Percentiles rank a stretch among this genome's conserved stretches.
Conservation (phyloP, 2,329 filamentous ascomycete species). For the Calonectria pseudoturangicola region DNA sequence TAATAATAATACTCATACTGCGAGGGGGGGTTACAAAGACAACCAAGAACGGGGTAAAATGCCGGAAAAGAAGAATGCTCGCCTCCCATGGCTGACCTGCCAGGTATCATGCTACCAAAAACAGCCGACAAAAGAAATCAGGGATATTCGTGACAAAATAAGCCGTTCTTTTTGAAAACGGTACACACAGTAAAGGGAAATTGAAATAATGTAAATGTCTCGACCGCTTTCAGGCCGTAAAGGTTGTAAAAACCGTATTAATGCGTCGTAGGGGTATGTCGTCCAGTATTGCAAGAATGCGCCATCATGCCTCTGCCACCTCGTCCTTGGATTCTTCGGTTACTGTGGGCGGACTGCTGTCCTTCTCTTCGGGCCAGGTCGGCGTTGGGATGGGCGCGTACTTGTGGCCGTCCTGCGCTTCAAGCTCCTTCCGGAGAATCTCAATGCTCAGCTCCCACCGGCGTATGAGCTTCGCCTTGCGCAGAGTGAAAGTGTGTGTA, state of each 20-base stretch:
- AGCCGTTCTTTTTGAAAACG: not conserved
- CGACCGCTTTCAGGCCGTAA: slow-evolving; percentile 23
- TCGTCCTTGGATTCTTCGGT: not conserved
- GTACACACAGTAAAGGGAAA: slow-evolving; percentile 25
- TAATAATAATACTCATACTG: slow-evolving; percentile 27
- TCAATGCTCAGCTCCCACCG: slow-evolving; percentile 73
- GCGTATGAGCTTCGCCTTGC: slow-evolving; percentile 66
- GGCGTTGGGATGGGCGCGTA: slow-evolving; percentile 63
- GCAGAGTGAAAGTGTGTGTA: slow-evolving; percentile 64
- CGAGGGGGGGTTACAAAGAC: slow-evolving; percentile 24
- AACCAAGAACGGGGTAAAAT: slow-evolving; percentile 34
- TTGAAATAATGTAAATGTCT: slow-evolving; percentile 8
- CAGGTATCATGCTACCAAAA: slow-evolving; percentile 52
- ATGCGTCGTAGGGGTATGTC: slow-evolving; percentile 24
- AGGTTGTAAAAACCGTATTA: slow-evolving; percentile 35
- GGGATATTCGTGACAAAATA: slow-evolving; percentile 34
- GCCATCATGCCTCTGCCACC: slow-evolving; percentile 26
- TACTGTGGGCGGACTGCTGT: not conserved
- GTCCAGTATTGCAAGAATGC: slow-evolving; percentile 23
- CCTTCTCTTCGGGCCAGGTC: slow-evolving; percentile 55
- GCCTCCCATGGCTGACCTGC: slow-evolving; percentile 45
- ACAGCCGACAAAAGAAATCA: slow-evolving; percentile 32
- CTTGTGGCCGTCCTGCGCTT: slow-evolving; percentile 63
- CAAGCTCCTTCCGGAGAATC: slow-evolving; percentile 72
- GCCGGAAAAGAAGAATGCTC: slow-evolving; percentile 38